These are phyloP conservation scores for Exophiala bonariae DNA, from an alignment of 2,329 filamentous ascomycete species.

Conservation along the genomic window DNA sequence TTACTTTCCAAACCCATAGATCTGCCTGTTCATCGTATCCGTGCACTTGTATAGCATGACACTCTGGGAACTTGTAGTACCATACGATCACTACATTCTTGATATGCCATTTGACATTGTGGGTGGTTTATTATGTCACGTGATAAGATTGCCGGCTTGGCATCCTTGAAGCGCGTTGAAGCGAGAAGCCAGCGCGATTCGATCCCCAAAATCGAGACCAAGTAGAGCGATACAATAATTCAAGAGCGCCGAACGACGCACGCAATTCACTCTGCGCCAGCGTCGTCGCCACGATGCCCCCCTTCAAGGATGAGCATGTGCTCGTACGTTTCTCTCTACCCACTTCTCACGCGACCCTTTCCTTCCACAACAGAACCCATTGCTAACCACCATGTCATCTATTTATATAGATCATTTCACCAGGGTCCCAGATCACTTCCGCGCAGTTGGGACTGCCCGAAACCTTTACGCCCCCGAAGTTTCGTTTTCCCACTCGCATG, in stretches of 20 bases:
- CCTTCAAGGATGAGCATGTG: conserved; percentile 55
- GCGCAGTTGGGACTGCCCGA: conserved; percentile 88
- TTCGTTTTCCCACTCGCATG: conserved; percentile 90
- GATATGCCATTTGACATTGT: no score
- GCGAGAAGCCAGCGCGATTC: background rate
- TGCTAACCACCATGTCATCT: conserved; percentile 12
- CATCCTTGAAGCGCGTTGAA: no score
- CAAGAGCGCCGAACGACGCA: no score
- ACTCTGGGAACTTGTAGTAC: no score
- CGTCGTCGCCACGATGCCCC: conserved; percentile 40
- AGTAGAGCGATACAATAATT: background rate
- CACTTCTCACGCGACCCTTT: background rate
- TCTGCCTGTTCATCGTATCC: no score
- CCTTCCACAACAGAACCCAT: background rate
- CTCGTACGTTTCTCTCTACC: conserved; percentile 38
- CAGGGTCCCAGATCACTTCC: conserved; percentile 83
- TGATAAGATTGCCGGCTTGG: no score
- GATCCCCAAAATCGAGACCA: background rate
- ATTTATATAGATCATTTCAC: conserved; percentile 49
- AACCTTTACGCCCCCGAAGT: conserved; percentile 84
- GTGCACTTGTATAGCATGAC: no score
- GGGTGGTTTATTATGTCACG: no score
- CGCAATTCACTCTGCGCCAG: background rate
- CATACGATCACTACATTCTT: no score
- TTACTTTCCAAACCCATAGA: no score